A percentile compares a stretch with the other conserved stretches of the same genome.
Conservation (phyloP, 441 rosid genomes). For the Aquilaria agallochum region DNA sequence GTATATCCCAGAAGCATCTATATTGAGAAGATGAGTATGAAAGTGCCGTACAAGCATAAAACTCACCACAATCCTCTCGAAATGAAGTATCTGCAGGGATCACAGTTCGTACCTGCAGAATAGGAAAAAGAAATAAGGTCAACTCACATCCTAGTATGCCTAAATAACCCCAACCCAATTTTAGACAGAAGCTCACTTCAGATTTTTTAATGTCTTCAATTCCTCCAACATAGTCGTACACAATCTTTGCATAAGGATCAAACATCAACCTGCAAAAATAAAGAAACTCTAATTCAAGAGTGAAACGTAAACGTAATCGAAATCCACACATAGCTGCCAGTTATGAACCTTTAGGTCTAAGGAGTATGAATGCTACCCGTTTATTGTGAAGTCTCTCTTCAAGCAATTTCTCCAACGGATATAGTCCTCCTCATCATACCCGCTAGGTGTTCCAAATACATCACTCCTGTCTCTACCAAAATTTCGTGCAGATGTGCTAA, state of each 20-base stretch:
- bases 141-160: slow-evolving; percentile 5
- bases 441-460: slow-evolving; percentile 32
- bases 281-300: slow-evolving; percentile 3
- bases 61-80: slow-evolving; percentile 83
- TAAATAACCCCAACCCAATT: slow-evolving; percentile 14
- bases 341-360: slow-evolving; percentile 9
- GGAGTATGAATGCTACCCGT: slow-evolving; percentile 46
- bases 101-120: slow-evolving; percentile 67
- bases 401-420: slow-evolving; percentile 71
- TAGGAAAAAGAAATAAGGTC: slow-evolving; percentile 19
- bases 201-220: slow-evolving; percentile 81
- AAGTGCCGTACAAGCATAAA: slow-evolving; percentile 7
- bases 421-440: slow-evolving; percentile 53
- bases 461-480: slow-evolving; percentile 20
- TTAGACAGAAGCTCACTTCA: slow-evolving; percentile 76
- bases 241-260: slow-evolving; percentile 77
- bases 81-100: slow-evolving; percentile 70
- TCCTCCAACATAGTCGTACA: slow-evolving; percentile 90
- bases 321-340: slow-evolving; percentile 5
- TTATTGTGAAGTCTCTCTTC: slow-evolving; percentile 89
- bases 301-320: slow-evolving; percentile 3
- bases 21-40: not conserved
- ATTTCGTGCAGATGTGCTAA: slow-evolving; percentile 49
- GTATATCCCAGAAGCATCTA: not conserved
- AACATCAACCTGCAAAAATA: slow-evolving; percentile 69